Evolutionary conservation across 495 filamentous ascomycete genomes (phyloP).

Genomic region (Ramalina peruviana): DNA sequence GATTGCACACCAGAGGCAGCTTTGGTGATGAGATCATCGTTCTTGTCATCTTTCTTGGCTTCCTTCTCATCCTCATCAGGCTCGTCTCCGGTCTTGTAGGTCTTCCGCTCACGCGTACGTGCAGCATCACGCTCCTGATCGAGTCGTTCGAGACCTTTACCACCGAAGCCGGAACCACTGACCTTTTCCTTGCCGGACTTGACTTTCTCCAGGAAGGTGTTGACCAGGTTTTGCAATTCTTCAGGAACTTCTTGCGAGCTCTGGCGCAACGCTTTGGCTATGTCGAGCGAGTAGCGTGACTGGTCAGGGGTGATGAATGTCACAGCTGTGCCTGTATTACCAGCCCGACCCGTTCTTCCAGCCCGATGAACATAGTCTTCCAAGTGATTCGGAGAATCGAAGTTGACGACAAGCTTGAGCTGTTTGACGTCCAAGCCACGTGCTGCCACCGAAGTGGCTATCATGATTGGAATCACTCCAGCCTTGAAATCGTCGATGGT

Average conservation of each 20-base stretch:
- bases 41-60: conserved; percentile 40
- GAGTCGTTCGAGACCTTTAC: conserved; percentile 82
- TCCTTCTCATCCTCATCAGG: conserved; percentile 77
- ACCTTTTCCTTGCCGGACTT: conserved; percentile 83
- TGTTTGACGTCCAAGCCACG: conserved; percentile 95
- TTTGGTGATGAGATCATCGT: conserved; percentile 47
- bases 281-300: conserved; percentile 77
- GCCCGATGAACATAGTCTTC: conserved; percentile 98
- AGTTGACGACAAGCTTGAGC: conserved; percentile 92
- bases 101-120: conserved; percentile 69
- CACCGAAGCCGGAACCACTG: conserved; percentile 72
- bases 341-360: conserved; percentile 87
- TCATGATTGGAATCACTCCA: conserved; percentile 74
- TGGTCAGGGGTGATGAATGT: conserved; percentile 89
- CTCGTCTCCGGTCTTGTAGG: conserved; percentile 81
- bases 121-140: conserved; percentile 83
- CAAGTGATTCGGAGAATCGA: conserved; percentile 88
- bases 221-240: conserved; percentile 46
- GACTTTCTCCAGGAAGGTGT: conserved; percentile 72
- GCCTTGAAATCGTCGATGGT: conserved; percentile 93
- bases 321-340: conserved; percentile 86
- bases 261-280: conserved; percentile 86
- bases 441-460: conserved; percentile 92
- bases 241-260: conserved; percentile 74
- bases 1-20: conserved; percentile 50